Percentiles rank a stretch among this genome's conserved stretches.
Conservation (phyloP, 805 yeast genomes). For the Nakazawaea ernobii region DNA sequence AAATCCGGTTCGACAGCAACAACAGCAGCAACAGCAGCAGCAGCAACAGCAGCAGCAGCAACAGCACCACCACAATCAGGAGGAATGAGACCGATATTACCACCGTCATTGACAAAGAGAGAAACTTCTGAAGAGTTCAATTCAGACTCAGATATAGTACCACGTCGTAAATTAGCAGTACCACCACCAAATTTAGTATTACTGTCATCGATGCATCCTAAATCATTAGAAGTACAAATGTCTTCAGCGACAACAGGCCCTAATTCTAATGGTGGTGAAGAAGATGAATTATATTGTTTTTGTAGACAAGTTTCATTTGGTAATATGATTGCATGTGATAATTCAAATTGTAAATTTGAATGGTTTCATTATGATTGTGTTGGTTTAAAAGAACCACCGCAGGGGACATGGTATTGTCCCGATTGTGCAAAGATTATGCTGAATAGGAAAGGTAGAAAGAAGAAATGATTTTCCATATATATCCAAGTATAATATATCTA, state of each 20-base stretch:
- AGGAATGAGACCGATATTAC: neutral
- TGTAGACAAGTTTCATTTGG: conserved; percentile 90
- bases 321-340: conserved; percentile 68
- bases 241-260: neutral
- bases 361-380: conserved; percentile 99
- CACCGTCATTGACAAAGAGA: neutral
- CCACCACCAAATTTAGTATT: conserved; percentile 8
- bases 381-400: conserved; percentile 88
- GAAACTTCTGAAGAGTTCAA: neutral
- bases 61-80: neutral
- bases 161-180: neutral
- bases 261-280: conserved; percentile 41
- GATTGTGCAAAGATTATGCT: conserved; percentile 51
- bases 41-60: neutral
- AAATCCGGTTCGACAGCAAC: neutral
- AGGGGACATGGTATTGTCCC: conserved; percentile 95
- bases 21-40: neutral
- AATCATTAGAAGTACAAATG: conserved; percentile 1
- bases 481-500: neutral
- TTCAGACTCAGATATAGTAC: neutral
- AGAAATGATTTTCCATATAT: conserved; percentile 11
- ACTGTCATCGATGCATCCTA: conserved; percentile 7
- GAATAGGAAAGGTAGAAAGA: conserved; percentile 21
- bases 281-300: conserved; percentile 74
- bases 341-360: conserved; percentile 78